Conservation (phyloP, 768 basidiomycete species). For the Botryobasidium botryosum region DNA sequence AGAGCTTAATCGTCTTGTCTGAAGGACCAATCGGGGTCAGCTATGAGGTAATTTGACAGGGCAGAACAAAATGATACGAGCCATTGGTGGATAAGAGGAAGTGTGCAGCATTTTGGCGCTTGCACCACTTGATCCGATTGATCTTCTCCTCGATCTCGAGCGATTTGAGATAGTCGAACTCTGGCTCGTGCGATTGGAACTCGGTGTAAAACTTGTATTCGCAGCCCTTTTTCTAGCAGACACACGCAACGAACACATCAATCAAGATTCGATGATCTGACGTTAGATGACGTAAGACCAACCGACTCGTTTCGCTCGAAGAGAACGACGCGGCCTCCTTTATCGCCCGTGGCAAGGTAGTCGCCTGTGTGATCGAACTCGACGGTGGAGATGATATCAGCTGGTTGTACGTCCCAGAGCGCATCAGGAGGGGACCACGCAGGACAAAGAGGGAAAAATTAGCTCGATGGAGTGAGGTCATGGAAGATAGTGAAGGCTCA, state of each 20-base stretch:
- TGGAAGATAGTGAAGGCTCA: conserved; percentile 22
- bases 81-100: conserved; percentile 96
- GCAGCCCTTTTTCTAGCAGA: conserved; percentile 86
- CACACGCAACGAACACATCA: no score
- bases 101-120: conserved; percentile 91
- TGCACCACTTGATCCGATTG: conserved; percentile 99
- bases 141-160: conserved; percentile 99
- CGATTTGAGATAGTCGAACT: conserved; percentile 99
- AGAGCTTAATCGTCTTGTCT: conserved; percentile 99
- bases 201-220: conserved; percentile 99
- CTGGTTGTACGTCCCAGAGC: conserved; percentile 28
- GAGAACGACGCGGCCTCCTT: conserved; percentile 94
- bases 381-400: conserved; percentile 99
- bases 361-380: conserved; percentile 99
- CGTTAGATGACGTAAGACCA: conserved; percentile 21
- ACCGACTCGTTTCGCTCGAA: conserved; percentile 98
- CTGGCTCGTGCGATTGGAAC: conserved; percentile 98
- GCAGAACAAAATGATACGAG: conserved; percentile 22
- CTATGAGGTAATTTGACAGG: no score
- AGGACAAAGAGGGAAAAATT: conserved; percentile 3
- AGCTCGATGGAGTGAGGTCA: conserved; percentile 1
- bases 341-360: conserved; percentile 98
- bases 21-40: no score
- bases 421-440: conserved; percentile 1
- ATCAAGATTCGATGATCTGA: no score